Evolutionary conservation across 805 yeast species (phyloP).

Genomic region (Yarrowia sp.): DNA sequence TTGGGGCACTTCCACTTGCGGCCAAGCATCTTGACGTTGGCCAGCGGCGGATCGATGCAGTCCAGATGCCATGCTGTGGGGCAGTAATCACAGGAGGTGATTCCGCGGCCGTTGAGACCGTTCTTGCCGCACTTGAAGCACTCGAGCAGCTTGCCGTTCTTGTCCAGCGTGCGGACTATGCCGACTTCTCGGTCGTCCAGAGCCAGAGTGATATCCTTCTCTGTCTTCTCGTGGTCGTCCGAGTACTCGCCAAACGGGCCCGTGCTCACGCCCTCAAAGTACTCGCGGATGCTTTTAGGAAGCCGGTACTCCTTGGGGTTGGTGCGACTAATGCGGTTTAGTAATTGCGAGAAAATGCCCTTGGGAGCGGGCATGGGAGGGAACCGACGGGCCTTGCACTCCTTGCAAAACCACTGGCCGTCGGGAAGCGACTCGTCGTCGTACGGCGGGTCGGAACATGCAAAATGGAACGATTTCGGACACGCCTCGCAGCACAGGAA

Average conservation of each 20-base stretch:
- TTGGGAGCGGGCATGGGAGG: constrained; percentile 41
- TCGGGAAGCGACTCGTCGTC: constrained; percentile 74
- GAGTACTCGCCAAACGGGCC: constrained; percentile 70
- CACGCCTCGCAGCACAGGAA: constrained; percentile 93
- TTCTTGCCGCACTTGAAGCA: constrained; percentile 78
- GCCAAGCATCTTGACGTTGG: constrained; percentile 69
- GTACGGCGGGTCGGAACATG: constrained; percentile 87
- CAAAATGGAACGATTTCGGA: constrained; percentile 86
- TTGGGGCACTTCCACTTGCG: constrained; percentile 90
- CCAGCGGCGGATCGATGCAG: constrained; percentile 74
- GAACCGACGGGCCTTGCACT: constrained; percentile 54
- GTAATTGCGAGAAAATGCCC: constrained; percentile 54
- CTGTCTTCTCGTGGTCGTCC: constrained; percentile 58
- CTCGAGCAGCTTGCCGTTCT: constrained; percentile 61
- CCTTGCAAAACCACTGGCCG: constrained; percentile 85
- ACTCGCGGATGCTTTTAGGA: constrained; percentile 66
- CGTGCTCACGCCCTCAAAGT: constrained; percentile 68
- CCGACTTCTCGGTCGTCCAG: constrained; percentile 31
- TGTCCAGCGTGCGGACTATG: constrained; percentile 50
- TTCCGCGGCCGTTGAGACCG: constrained; percentile 55
- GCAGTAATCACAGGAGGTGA: constrained; percentile 82
- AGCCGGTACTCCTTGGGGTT: constrained; percentile 68
- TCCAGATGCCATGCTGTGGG: constrained; percentile 83
- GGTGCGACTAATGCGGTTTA: constrained; percentile 55
- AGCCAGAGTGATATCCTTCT: constrained; percentile 34